Evolutionary conservation across 2,329 filamentous ascomycete species (phyloP), one percentile per base, ranked within the genome.

Genomic region (Orbilia blumenaviensis): DNA sequence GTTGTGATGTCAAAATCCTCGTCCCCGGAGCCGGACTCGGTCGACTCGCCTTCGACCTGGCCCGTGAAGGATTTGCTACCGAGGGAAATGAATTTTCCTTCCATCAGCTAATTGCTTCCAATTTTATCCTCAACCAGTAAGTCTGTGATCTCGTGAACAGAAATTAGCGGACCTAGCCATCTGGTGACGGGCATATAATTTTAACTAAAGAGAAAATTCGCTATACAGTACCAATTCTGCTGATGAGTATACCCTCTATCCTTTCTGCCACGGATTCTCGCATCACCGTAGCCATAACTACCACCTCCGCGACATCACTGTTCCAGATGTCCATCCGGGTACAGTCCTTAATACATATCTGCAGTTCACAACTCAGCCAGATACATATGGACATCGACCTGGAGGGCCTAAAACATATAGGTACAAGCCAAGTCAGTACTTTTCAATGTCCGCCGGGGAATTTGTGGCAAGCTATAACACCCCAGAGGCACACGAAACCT

Each of bases 371-470:
- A 29, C 36, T 3, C 8, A 60, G 9, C 18, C 48, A n/a, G 54
- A 23, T 9, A 12, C 42, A 3, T 46, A 12, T n/a, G n/a, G 34
- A 3, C 48, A 54, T 23, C 27, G 63, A 16, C 23, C 18, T 2
- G 42, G 42, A 9, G 8, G n/a, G 2, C 79, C 71, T 54, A 50
- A 63, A 83, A 34, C 83, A 83, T 10, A 84, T 82, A 61, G 63
- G 10, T 69, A 74, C 46, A 41, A 62, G 29, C 54, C 73, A 6
- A 77, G 66, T 9, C 76, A 79, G 29, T 78, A 74, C 16, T 97
- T 99, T 93, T 89, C 89, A 81, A 98, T 99, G 94, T 90, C 91
- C 21, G 92, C 94, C 0, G 93, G 93, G 2, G 95, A 99, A 82
- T 99, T 99, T 81, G 88, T 96, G 68, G 93, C n/a, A 83, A 94